A percentile compares a stretch with the other conserved stretches of the same genome.
phyloP scores from a whole-genome alignment of 2,329 filamentous ascomycete genomes.

The Colletotrichum horii region DNA sequence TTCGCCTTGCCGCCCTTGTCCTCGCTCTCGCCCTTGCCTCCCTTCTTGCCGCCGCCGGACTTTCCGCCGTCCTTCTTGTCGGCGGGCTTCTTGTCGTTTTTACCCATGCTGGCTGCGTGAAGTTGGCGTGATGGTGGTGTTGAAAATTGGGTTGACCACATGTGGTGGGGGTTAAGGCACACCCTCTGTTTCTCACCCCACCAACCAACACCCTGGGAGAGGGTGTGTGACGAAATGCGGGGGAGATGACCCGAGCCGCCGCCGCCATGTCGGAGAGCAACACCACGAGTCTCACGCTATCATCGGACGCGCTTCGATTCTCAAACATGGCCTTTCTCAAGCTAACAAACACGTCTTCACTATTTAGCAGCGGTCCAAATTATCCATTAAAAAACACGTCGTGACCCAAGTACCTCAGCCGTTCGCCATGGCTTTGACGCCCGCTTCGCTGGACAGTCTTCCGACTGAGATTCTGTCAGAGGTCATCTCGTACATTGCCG shows the following conservation, averaged over 20 bases:
- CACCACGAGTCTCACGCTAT: background rate
- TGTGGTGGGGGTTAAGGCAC: background rate
- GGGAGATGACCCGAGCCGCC: background rate
- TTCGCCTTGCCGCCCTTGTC: constrained; percentile 52
- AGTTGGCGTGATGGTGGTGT: background rate
- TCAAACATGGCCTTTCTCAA: background rate
- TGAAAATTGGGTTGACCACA: background rate
- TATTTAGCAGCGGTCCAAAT: background rate
- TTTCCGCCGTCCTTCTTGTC: constrained; percentile 39
- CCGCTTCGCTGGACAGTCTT: background rate
- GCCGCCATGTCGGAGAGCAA: background rate
- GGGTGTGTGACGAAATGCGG: constrained; percentile 4
- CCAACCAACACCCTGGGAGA: background rate
- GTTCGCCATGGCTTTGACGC: background rate
- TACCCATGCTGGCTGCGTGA: constrained; percentile 11
- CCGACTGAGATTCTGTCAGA: background rate
- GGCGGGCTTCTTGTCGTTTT: constrained; percentile 20
- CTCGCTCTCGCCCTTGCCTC: constrained; percentile 31
- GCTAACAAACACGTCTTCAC: background rate
- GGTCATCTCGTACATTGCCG: background rate
- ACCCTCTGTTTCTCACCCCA: background rate
- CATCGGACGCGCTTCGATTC: background rate
- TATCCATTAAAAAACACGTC: background rate
- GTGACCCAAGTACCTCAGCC: background rate
- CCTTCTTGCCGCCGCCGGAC: constrained; percentile 39